Evolutionary conservation across 345 rosid species (phyloP), one percentile per base, ranked within the genome.

Genomic region (Populus alba): DNA sequence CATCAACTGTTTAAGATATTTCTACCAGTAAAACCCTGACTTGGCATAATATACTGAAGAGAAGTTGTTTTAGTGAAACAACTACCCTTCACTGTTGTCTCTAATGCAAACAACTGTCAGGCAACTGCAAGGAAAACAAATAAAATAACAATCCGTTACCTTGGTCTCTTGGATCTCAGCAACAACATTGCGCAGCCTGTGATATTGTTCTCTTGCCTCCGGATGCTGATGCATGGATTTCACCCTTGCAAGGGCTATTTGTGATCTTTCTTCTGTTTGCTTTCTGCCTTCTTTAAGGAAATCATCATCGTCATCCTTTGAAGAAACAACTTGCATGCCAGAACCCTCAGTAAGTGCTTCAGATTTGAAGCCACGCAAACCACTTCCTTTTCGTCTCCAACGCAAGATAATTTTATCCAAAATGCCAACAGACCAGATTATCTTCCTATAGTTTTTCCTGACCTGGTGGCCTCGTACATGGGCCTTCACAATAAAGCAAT

Each of bases 311-410:
- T 95, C 95, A 66, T 90, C 98, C 72, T 85, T 85, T 31, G 86
- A 66, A 43, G 86, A 66, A 51, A 84, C 78, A 74, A 79, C 85
- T 78, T 67, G 78, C 85, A 82, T 83, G 74, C 79, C 87, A 38
- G 86, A 73, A 73, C 82, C 76, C 39, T 86, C 90, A 6, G 77
- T 80, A 80, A 87, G 83, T 68, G 85, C 84, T 66, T 94, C 93
- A 8, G 92, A 79, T 82, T 83, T 91, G 79, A 95, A 93, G 77
- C 99, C 98, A 33, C 98, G 93, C 80, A 95, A 82, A 69, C 98
- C 98, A 59, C 89, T 85, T 86, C 98, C 84, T 89, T 89, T 95
- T 57, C 98, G 82, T 83, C 96, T 92, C 98, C 99, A 93, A n/a
- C 97, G 94, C 84, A 95, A 75, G 79, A 95, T 95, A 70, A 92